These are phyloP conservation scores for Colletotrichum tabaci DNA, from an alignment of 2,329 filamentous ascomycete species.

Conservation along the genomic window DNA sequence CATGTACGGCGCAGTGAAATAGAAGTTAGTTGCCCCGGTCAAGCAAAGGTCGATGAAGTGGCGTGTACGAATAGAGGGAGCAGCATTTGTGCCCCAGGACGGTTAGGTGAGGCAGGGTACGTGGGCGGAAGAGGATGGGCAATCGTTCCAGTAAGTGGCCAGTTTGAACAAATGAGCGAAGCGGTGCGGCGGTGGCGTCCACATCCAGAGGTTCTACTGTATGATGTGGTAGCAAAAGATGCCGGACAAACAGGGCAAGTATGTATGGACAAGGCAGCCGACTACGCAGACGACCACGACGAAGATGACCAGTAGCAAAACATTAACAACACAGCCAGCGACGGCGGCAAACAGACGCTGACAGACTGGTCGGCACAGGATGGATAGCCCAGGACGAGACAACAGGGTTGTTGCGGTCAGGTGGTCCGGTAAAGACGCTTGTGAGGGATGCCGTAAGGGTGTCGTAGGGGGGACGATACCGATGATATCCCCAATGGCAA, in stretches of 20 bases:
- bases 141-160: not conserved
- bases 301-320: not conserved
- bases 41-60: not conserved
- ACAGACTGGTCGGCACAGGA: slow-evolving; percentile 22
- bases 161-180: not conserved
- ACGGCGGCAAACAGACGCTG: slow-evolving; percentile 12
- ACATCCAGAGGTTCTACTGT: not conserved
- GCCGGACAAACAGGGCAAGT: not conserved
- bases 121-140: not conserved
- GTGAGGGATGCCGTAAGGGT: slow-evolving; percentile 16
- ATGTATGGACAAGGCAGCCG: not conserved
- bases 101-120: slow-evolving; percentile 13
- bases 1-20: not conserved
- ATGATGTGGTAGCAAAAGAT: not conserved
- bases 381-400: slow-evolving; percentile 23
- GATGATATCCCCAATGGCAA: not conserved
- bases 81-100: not conserved
- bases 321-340: slow-evolving; percentile 8
- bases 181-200: not conserved
- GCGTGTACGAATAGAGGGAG: not conserved
- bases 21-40: not conserved
- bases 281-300: too few relatives aligned
- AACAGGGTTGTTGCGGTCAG: slow-evolving; percentile 37
- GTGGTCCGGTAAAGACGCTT: slow-evolving; percentile 31
- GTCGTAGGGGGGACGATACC: not conserved